These are phyloP conservation scores for Platanthera guangdongensis DNA, from an alignment of 106 monocot genomes.

Conservation along the genomic window DNA sequence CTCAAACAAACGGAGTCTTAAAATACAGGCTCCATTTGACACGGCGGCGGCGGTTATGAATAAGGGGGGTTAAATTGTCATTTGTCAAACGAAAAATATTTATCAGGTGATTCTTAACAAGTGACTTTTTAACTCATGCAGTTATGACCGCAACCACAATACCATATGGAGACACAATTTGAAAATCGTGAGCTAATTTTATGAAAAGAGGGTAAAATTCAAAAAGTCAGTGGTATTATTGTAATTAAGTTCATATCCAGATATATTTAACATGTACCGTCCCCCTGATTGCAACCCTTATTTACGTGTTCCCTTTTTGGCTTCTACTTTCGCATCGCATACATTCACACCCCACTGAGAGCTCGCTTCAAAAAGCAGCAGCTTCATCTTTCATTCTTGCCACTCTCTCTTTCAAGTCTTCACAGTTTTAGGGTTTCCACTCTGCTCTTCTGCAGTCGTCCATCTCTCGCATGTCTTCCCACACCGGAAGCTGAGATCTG, in stretches of 20 bases:
- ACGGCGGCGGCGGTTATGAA: no score
- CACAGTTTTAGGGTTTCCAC: background rate
- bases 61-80: no score
- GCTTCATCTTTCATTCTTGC: background rate
- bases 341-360: background rate
- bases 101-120: no score
- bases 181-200: no score
- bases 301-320: background rate
- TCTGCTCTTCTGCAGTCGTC: background rate
- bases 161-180: no score
- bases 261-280: background rate
- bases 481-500: background rate
- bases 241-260: background rate
- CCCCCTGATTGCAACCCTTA: background rate
- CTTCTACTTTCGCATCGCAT: background rate
- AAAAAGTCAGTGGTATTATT: background rate
- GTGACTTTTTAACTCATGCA: no score
- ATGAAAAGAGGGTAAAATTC: background rate
- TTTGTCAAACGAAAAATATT: no score
- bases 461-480: background rate
- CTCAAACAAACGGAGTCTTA: no score
- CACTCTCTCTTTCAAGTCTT: background rate
- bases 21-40: no score
- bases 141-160: no score
- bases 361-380: constrained; percentile 1